Evolutionary conservation across 2,329 filamentous ascomycete genomes (phyloP).

Genomic region (Colletotrichum scovillei): DNA sequence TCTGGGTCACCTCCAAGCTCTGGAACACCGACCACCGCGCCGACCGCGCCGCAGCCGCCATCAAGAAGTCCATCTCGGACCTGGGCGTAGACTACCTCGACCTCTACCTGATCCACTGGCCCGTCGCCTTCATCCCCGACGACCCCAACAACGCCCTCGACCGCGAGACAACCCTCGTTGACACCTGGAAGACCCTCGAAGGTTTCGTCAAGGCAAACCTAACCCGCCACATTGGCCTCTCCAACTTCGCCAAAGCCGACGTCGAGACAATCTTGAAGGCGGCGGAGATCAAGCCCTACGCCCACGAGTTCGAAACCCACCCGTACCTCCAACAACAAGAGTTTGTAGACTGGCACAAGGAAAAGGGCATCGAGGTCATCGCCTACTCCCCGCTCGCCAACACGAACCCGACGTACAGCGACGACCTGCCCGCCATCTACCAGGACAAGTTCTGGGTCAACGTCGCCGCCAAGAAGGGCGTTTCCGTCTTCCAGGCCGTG

Average conservation of each 20-base stretch:
- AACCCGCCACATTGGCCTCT: conserved; percentile 69
- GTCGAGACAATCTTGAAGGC: conserved; percentile 34
- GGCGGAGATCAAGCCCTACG: conserved; percentile 36
- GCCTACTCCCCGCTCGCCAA: conserved; percentile 49
- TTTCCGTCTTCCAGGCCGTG: conserved; percentile 47
- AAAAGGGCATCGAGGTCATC: conserved; percentile 48
- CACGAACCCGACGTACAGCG: conserved; percentile 46
- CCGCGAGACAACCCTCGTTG: conserved; percentile 43
- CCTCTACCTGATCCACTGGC: conserved; percentile 62
- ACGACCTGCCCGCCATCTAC: conserved; percentile 41
- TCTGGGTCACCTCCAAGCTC: conserved; percentile 75
- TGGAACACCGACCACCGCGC: conserved; percentile 64
- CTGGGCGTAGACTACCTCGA: conserved; percentile 63
- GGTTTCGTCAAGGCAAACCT: conserved; percentile 63
- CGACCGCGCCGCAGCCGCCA: conserved; percentile 48
- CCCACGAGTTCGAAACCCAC: conserved; percentile 58
- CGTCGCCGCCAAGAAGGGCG: conserved; percentile 42
- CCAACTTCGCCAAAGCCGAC: conserved; percentile 61
- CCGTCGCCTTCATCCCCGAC: conserved; percentile 48
- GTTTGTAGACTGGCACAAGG: conserved; percentile 42
- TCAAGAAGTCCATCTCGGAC: conserved; percentile 58
- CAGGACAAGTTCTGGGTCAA: conserved; percentile 37
- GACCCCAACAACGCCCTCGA: conserved; percentile 41
- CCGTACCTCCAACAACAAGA: conserved; percentile 62
- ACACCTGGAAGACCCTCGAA: conserved; percentile 71